These are phyloP conservation scores for Paraconiothyrium sp. DNA, from an alignment of 2,329 filamentous ascomycete genomes.

Conservation along the genomic window DNA sequence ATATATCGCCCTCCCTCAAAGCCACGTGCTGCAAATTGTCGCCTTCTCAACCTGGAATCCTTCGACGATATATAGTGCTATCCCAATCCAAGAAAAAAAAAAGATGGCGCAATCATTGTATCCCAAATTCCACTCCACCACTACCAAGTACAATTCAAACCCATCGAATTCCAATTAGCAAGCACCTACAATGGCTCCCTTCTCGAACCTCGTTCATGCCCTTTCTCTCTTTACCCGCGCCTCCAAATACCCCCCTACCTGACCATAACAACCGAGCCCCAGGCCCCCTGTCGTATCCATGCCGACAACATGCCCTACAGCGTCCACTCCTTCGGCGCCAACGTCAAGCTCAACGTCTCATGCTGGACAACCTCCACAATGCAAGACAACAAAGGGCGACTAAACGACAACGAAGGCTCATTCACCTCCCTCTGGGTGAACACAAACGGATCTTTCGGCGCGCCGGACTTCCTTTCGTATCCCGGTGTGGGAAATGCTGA, in stretches of 20 bases:
- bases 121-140: not conserved
- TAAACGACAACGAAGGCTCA: constrained; percentile 10
- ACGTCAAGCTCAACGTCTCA: constrained; percentile 8
- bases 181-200: not conserved
- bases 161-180: not conserved
- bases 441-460: constrained; percentile 7
- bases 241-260: constrained; percentile 5
- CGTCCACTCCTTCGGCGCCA: constrained; percentile 3
- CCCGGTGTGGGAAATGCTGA: constrained; percentile 2
- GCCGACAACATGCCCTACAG: constrained; percentile 11
- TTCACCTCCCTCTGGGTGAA: constrained; percentile 10
- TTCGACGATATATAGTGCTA: constrained; percentile 8
- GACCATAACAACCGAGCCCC: constrained; percentile 5
- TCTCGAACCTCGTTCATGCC: not conserved
- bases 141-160: not conserved
- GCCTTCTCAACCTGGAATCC: constrained; percentile 6
- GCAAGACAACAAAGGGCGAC: constrained; percentile 13
- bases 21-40: constrained; percentile 7
- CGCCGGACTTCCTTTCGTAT: not conserved
- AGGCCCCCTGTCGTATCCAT: constrained; percentile 8
- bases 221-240: constrained; percentile 4
- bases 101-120: not conserved
- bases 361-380: constrained; percentile 11
- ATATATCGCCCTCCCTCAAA: not conserved
- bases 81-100: not conserved